A percentile compares a stretch with the other conserved stretches of the same genome.
Evolutionary conservation across 164 flowering plant species (phyloP).

Genomic region (Vitis rupestris): DNA sequence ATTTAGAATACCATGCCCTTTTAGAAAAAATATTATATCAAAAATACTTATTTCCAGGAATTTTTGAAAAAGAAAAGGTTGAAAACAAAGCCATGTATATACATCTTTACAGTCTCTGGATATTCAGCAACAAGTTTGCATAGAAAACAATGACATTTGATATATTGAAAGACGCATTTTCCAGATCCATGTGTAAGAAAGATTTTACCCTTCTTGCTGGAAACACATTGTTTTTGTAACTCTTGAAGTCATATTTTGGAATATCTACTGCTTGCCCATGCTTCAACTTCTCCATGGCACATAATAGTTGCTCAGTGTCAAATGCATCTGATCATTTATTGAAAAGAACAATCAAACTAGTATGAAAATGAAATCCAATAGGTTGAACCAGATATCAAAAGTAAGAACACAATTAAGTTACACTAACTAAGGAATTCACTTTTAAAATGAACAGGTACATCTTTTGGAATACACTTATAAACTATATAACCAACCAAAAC

Average conservation of each 20-base stretch:
- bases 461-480: background rate
- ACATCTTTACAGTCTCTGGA: background rate
- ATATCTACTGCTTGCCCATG: slow-evolving; percentile 82
- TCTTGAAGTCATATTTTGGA: slow-evolving; percentile 90
- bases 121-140: background rate
- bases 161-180: slow-evolving; percentile 2
- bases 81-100: too few relatives aligned
- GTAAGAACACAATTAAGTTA: background rate
- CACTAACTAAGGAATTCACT: background rate
- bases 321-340: slow-evolving; percentile 73
- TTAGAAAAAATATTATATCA: too few relatives aligned
- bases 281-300: slow-evolving; percentile 66
- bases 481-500: background rate
- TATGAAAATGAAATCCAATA: background rate
- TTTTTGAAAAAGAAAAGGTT: too few relatives aligned
- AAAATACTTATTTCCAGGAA: too few relatives aligned
- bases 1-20: too few relatives aligned
- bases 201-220: slow-evolving; percentile 71
- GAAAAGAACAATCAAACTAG: background rate
- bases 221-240: slow-evolving; percentile 62
- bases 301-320: slow-evolving; percentile 73
- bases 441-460: too few relatives aligned
- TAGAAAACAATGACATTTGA: background rate
- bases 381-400: background rate
- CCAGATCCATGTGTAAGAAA: slow-evolving; percentile 3